Conservation (phyloP, 345 rosid species). For the Acer saccharum region DNA sequence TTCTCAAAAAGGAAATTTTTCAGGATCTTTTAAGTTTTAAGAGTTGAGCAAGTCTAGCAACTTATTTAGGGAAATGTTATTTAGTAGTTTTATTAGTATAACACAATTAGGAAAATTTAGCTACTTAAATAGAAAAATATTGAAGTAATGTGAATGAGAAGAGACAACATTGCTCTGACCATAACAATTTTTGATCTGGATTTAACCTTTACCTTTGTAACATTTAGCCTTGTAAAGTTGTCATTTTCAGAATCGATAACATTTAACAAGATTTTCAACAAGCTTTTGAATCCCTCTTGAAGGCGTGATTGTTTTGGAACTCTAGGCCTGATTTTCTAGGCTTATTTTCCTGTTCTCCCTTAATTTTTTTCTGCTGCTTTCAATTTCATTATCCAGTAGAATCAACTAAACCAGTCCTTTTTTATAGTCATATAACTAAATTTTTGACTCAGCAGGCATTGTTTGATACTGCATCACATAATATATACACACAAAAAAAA, state of each 20-base stretch:
- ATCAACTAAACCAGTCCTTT: not conserved
- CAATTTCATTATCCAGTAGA: not conserved
- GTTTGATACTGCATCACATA: not conserved
- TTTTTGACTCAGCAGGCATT: not conserved
- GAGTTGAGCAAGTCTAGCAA: not conserved
- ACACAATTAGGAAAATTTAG: not conserved
- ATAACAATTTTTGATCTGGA: not conserved
- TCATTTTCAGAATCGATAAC: not conserved
- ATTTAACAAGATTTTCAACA: not conserved
- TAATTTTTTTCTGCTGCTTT: not conserved
- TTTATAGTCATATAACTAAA: not conserved
- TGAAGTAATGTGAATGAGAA: not conserved
- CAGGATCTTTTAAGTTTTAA: not conserved
- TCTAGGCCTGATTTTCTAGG: not conserved
- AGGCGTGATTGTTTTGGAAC: not conserved
- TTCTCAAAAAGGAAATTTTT: not conserved
- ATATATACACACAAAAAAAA: not conserved
- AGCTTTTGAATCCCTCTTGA: not conserved
- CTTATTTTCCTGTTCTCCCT: not conserved
- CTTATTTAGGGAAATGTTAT: not conserved
- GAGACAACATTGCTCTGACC: not conserved
- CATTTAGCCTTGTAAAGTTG: not conserved
- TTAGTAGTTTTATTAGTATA: not conserved
- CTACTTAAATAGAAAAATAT: not conserved
- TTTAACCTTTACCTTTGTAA: not conserved